Percentiles rank a stretch among this genome's conserved stretches.
Evolutionary conservation across 2,329 filamentous ascomycete genomes (phyloP).

Genomic region (Penicillium sp.): DNA sequence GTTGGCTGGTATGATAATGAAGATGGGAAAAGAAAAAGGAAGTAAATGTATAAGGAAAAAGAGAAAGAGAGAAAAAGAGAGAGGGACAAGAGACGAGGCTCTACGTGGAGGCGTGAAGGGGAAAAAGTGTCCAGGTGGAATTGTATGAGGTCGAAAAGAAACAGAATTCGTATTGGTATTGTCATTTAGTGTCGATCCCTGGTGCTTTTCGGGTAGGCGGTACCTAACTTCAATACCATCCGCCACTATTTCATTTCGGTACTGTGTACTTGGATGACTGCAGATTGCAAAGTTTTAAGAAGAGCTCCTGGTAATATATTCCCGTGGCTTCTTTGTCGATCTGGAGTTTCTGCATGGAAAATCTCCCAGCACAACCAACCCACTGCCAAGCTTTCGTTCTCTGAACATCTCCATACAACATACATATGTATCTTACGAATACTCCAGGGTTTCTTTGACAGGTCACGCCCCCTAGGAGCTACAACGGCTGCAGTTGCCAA

Average conservation of each 20-base stretch:
- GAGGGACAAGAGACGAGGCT: constrained; percentile 9
- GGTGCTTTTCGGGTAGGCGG: constrained; percentile 8
- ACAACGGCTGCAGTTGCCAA: constrained; percentile 4
- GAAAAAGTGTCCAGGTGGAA: constrained; percentile 21
- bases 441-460: not conserved
- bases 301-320: constrained; percentile 1
- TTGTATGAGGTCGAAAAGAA: constrained; percentile 17
- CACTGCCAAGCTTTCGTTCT: constrained; percentile 4
- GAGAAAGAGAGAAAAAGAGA: constrained; percentile 6
- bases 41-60: constrained; percentile 17
- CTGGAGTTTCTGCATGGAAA: constrained; percentile 8
- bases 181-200: constrained; percentile 6
- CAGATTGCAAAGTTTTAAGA: not conserved
- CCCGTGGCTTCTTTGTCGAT: constrained; percentile 2
- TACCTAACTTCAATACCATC: constrained; percentile 5
- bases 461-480: constrained; percentile 3
- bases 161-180: constrained; percentile 14
- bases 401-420: not conserved
- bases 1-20: not conserved
- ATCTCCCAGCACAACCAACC: not conserved
- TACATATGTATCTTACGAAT: not conserved
- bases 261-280: not conserved
- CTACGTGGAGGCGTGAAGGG: constrained; percentile 19
- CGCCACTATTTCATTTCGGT: not conserved
- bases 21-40: constrained; percentile 10